phyloP scores from a whole-genome alignment of 345 rosid species.

The Citrus sinensis region DNA sequence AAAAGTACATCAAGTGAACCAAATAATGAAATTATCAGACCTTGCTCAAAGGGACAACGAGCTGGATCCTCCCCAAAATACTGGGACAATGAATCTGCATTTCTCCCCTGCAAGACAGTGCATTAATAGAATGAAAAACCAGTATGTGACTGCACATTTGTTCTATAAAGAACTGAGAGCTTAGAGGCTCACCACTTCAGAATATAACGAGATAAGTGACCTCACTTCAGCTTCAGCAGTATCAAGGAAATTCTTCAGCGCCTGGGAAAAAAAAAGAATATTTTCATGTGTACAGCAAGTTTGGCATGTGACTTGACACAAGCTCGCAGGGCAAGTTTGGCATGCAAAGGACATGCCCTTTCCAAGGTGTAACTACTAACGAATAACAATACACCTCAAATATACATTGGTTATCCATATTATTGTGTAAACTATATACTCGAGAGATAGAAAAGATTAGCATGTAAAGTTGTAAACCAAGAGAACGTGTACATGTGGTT shows the following conservation, averaged over 20 bases:
- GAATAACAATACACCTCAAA: background rate
- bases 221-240: constrained; percentile 92
- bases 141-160: background rate
- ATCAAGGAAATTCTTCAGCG: constrained; percentile 69
- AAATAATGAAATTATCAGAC: constrained; percentile 30
- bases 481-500: no score
- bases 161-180: background rate
- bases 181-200: constrained; percentile 73
- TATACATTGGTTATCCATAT: background rate
- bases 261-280: constrained; percentile 36
- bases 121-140: constrained; percentile 16
- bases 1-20: background rate
- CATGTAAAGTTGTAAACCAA: background rate
- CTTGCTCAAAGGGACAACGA: constrained; percentile 98
- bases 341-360: background rate
- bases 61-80: constrained; percentile 99
- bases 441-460: background rate
- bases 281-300: background rate
- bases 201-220: constrained; percentile 66
- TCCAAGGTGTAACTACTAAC: background rate
- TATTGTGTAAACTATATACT: background rate
- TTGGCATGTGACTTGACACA: background rate
- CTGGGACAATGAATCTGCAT: constrained; percentile 91
- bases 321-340: background rate
- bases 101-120: constrained; percentile 70